Conservation (phyloP, 805 yeast species). For the Yarrowia bubula region DNA sequence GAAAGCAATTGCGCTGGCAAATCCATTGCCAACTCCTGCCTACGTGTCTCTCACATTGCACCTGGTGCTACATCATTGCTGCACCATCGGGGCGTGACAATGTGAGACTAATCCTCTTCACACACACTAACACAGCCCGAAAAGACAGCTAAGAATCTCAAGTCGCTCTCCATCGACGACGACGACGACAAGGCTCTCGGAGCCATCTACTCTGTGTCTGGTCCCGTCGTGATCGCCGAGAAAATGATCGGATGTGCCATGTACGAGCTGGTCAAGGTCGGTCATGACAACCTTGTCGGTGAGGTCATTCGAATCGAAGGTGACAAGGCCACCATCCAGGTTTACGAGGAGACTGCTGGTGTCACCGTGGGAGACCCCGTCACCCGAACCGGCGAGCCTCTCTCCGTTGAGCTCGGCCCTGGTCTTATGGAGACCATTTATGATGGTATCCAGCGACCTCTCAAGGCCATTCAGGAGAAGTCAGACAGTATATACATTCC, state of each 20-base stretch:
- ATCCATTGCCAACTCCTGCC: too few species aligned
- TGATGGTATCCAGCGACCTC: slow-evolving; percentile 99
- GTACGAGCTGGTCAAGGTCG: slow-evolving; percentile 98
- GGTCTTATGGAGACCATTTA: slow-evolving; percentile 99
- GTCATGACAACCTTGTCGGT: slow-evolving; percentile 95
- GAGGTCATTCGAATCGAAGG: slow-evolving; percentile 96
- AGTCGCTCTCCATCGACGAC: slow-evolving; percentile 69
- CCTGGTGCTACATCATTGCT: too few species aligned
- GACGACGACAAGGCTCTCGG: slow-evolving; percentile 71
- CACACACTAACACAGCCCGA: slow-evolving; percentile 48
- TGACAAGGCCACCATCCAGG: slow-evolving; percentile 98
- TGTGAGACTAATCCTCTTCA: too few species aligned
- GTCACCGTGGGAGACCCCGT: slow-evolving; percentile 99
- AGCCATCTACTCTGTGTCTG: slow-evolving; percentile 86
- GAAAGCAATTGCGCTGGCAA: too few species aligned
- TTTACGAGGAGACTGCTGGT: slow-evolving; percentile 99
- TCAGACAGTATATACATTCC: slow-evolving; percentile 96
- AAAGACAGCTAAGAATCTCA: slow-evolving; percentile 91
- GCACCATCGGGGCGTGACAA: too few species aligned
- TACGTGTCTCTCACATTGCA: too few species aligned
- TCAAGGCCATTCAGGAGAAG: slow-evolving; percentile 82
- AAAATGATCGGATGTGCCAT: slow-evolving; percentile 99
- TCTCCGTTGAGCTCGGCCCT: slow-evolving; percentile 98
- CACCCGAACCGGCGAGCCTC: slow-evolving; percentile 96
- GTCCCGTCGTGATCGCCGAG: slow-evolving; percentile 97